These are phyloP conservation scores for Davidsoniella australis DNA, from an alignment of 2,329 filamentous ascomycete species.

Conservation along the genomic window DNA sequence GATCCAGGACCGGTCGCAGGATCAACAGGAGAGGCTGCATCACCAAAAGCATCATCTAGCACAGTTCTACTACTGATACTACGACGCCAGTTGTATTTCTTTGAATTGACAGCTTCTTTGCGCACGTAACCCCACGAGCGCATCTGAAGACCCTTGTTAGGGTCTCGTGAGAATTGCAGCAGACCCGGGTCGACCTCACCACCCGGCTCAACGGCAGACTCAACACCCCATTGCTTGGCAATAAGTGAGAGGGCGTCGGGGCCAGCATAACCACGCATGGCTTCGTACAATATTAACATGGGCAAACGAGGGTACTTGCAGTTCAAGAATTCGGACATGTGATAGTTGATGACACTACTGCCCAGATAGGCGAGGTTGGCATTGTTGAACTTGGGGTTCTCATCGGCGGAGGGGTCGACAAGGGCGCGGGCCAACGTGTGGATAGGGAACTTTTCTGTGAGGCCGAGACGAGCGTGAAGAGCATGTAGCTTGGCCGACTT, in stretches of 20 bases:
- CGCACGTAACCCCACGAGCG: constrained; percentile 33
- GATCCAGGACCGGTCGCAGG: constrained; percentile 10
- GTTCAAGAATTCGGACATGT: constrained; percentile 74
- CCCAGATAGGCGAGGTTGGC: constrained; percentile 65
- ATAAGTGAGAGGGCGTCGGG: constrained; percentile 56
- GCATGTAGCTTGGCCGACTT: constrained; percentile 80
- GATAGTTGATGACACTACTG: constrained; percentile 68
- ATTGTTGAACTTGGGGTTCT: constrained; percentile 74
- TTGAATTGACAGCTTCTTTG: constrained; percentile 28
- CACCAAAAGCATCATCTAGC: constrained; percentile 72
- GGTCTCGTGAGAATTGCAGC: constrained; percentile 54
- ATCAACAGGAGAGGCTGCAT: constrained; percentile 25
- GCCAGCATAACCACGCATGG: constrained; percentile 71
- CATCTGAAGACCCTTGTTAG: constrained; percentile 27
- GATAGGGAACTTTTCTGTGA: constrained; percentile 67
- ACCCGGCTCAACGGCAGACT: constrained; percentile 70
- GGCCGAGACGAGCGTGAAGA: constrained; percentile 72
- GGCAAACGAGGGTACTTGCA: constrained; percentile 84
- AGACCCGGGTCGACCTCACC: constrained; percentile 83
- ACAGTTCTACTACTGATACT: constrained; percentile 63
- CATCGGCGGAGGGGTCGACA: constrained; percentile 70
- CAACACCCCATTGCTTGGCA: constrained; percentile 78
- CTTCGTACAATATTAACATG: constrained; percentile 70
- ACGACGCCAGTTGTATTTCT: constrained; percentile 41
- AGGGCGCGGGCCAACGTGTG: constrained; percentile 75